Evolutionary conservation across 225 moss, liverwort and hornwort species (phyloP).

Genomic region (Bryoerythrophyllum caledonicum): DNA sequence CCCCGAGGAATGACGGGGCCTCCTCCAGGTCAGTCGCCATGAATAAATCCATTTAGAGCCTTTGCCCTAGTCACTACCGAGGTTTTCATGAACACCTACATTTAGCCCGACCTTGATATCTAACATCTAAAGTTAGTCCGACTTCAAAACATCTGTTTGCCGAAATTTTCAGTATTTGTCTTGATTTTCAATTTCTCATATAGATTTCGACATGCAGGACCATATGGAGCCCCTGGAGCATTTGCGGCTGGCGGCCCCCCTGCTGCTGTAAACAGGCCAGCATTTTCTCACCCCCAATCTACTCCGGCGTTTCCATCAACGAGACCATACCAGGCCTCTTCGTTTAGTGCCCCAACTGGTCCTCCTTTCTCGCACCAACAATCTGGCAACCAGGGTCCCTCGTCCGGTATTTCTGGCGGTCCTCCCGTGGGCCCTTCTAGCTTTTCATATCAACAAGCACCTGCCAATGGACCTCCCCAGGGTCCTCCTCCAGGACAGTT

Average conservation of each 20-base stretch:
- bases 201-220: conserved; percentile 35
- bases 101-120: not conserved
- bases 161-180: not conserved
- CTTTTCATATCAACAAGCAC: conserved; percentile 44
- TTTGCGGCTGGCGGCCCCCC: conserved; percentile 29
- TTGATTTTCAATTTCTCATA: conserved; percentile 6
- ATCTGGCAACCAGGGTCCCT: conserved; percentile 44
- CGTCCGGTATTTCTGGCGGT: conserved; percentile 34
- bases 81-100: not conserved
- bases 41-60: conserved; percentile 4
- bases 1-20: conserved; percentile 38
- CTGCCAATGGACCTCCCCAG: conserved; percentile 44
- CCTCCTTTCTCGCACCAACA: conserved; percentile 47
- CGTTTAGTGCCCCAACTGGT: conserved; percentile 36
- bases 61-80: not conserved
- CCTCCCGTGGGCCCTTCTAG: conserved; percentile 46
- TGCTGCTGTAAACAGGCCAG: conserved; percentile 32
- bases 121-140: not conserved
- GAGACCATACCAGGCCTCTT: conserved; percentile 45
- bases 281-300: conserved; percentile 43
- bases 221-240: conserved; percentile 40
- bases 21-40: conserved; percentile 42
- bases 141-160: not conserved
- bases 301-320: conserved; percentile 36
- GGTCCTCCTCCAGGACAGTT: conserved; percentile 44